Conservation (phyloP, 2,329 filamentous ascomycete genomes). For the Fusarium austroafricanum region DNA sequence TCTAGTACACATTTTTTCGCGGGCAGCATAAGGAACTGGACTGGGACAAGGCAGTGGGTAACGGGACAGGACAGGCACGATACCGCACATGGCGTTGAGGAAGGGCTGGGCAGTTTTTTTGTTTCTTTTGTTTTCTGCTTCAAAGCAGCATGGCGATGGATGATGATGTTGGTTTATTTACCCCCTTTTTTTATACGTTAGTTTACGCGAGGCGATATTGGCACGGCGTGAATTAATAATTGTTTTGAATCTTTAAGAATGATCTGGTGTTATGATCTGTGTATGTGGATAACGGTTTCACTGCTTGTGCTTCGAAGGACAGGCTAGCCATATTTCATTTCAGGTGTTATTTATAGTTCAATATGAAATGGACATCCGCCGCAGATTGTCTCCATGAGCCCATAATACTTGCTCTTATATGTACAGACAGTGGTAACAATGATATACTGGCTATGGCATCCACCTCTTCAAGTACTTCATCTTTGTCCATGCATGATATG, state of each 20-base stretch:
- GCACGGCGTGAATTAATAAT: conserved; percentile 20
- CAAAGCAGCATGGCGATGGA: conserved; percentile 50
- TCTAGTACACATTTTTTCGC: conserved; percentile 31
- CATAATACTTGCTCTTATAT: neutral
- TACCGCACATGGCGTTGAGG: conserved; percentile 49
- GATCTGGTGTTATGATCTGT: neutral
- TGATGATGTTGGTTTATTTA: conserved; percentile 43
- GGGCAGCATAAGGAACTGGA: conserved; percentile 41
- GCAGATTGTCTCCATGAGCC: no score
- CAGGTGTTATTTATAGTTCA: no score
- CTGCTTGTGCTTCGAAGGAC: no score
- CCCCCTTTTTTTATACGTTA: conserved; percentile 25
- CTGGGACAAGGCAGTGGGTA: conserved; percentile 35
- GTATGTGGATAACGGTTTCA: neutral
- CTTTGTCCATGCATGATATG: neutral
- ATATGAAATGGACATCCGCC: no score
- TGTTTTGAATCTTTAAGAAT: neutral
- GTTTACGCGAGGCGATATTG: conserved; percentile 19
- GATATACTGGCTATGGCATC: neutral
- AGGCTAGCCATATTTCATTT: no score
- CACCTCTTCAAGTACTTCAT: neutral
- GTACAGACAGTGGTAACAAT: neutral
- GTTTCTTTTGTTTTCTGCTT: conserved; percentile 37
- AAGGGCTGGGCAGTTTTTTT: conserved; percentile 42
- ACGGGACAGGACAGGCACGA: conserved; percentile 39